Evolutionary conservation across 2,329 filamentous ascomycete species (phyloP), one percentile per base, ranked within the genome.

Genomic region (Hymenoscyphus fructigenus): DNA sequence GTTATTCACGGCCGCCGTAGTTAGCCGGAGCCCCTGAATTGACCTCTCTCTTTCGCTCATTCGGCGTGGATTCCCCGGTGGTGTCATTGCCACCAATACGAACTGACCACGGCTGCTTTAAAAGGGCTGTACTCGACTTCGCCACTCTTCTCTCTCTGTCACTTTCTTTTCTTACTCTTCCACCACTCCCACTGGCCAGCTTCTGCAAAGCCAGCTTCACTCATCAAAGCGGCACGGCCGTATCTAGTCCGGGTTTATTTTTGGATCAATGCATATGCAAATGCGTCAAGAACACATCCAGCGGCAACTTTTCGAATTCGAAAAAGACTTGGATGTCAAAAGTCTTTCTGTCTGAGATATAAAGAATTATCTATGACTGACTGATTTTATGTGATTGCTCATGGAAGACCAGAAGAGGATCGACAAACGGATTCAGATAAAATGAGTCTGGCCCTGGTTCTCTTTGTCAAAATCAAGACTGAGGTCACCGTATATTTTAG

Each of bases 1-100:
- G 44, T 12, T 7, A 50, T 23, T 50, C n/a, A 20, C 20, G 44
- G 44, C 44, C n/a, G 44, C 44, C 44, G 44, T 50, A 50, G n/a
- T 50, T 50, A 50, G 44, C 10, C 44, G 44, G 34, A 50, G 20
- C 44, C 44, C 44, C 44, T 50, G 44, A 50, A 50, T 50, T 50
- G 44, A 12, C 20, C 34, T 36, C 34, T 36, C 34, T 36, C 34
- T 3, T 36, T 50, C 5, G n/a, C 7, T 23, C 2, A 23, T 10
- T 20, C n/a, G 7, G n/a, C 6, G 9, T 23, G 44, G 6, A 23
- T 9, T 12, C 6, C 20, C n/a, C 10, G 44, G 44, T 26, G 20
- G 3, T 50, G 44, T 23, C n/a, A 10, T 50, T 23, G 20, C 44
- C 44, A 50, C 20, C 44, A 50, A 50, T 50, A 50, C 44, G 44